Conservation (phyloP, 164 flowering plant species). For the Santalum album region DNA sequence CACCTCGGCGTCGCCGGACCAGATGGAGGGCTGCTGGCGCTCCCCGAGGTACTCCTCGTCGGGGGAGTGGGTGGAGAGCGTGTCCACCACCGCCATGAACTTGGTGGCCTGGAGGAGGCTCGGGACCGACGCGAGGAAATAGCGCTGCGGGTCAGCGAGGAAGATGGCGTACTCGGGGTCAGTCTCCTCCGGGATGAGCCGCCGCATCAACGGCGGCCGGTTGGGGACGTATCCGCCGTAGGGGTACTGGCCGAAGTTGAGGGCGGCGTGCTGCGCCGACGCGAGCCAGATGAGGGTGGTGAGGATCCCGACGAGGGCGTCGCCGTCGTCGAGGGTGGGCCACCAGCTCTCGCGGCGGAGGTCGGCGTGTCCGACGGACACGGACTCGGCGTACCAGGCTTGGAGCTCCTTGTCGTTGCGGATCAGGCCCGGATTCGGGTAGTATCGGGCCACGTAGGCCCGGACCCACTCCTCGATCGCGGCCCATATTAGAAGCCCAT, state of each 20-base stretch:
- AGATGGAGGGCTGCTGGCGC: constrained; percentile 54
- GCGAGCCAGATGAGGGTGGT: constrained; percentile 89
- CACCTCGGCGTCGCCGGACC: constrained; percentile 68
- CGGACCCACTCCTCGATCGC: constrained; percentile 71
- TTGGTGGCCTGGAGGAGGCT: constrained; percentile 59
- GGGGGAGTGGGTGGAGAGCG: constrained; percentile 80
- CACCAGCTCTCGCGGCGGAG: constrained; percentile 63
- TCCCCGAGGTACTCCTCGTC: constrained; percentile 95
- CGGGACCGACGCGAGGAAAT: constrained; percentile 60
- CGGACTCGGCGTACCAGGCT: constrained; percentile 79
- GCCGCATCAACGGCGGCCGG: constrained; percentile 81
- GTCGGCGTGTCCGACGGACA: constrained; percentile 82
- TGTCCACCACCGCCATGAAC: constrained; percentile 91
- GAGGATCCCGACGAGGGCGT: constrained; percentile 50
- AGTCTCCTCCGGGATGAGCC: constrained; percentile 60
- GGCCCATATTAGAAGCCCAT: constrained; percentile 82
- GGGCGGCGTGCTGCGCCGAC: constrained; percentile 95
- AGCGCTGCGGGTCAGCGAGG: constrained; percentile 61
- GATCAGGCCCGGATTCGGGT: constrained; percentile 39
- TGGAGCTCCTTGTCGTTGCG: constrained; percentile 69
- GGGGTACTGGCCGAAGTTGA: constrained; percentile 94
- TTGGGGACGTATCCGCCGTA: constrained; percentile 96
- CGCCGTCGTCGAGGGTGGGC: constrained; percentile 45
- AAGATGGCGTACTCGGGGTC: constrained; percentile 64
- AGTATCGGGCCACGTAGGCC: constrained; percentile 60